Evolutionary conservation across 1,139 yeast genomes (phyloP).

Genomic region (Yamadazyma dushanensis): DNA sequence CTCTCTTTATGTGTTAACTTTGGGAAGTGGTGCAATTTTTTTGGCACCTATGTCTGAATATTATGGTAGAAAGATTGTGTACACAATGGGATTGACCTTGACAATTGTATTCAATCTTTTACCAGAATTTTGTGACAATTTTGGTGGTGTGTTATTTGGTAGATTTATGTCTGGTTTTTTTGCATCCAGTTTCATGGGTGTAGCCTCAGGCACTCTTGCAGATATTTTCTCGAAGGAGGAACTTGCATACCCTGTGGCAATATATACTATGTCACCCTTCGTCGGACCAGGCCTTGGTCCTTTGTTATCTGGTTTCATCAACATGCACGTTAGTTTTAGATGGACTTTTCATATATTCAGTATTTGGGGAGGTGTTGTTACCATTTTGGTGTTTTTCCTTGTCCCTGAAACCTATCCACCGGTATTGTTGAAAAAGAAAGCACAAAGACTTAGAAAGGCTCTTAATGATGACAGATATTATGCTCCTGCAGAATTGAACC

Average conservation of each 20-base stretch:
- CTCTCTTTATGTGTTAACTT: slow-evolving; percentile 30
- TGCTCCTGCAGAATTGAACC: slow-evolving; percentile 48
- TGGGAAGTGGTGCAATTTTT: slow-evolving; percentile 35
- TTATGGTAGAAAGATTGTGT: slow-evolving; percentile 33
- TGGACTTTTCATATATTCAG: slow-evolving; percentile 28
- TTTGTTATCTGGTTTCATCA: slow-evolving; percentile 30
- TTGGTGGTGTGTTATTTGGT: slow-evolving; percentile 32
- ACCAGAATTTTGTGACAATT: slow-evolving; percentile 28
- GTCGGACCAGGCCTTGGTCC: slow-evolving; percentile 38
- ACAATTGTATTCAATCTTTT: slow-evolving; percentile 27
- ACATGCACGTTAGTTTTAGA: slow-evolving; percentile 20
- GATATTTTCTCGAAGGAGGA: slow-evolving; percentile 31
- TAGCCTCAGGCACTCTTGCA: slow-evolving; percentile 34
- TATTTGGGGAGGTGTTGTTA: slow-evolving; percentile 23
- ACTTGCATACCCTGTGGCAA: slow-evolving; percentile 26
- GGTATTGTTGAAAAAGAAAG: slow-evolving; percentile 51
- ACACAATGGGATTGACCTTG: slow-evolving; percentile 23
- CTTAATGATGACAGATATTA: slow-evolving; percentile 43
- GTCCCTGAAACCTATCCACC: slow-evolving; percentile 66
- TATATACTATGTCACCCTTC: slow-evolving; percentile 33
- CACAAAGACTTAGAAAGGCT: slow-evolving; percentile 48
- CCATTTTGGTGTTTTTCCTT: slow-evolving; percentile 19
- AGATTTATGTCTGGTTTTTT: slow-evolving; percentile 35
- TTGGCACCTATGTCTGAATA: slow-evolving; percentile 36
- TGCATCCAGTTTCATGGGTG: slow-evolving; percentile 36